A percentile compares a stretch with the other conserved stretches of the same genome.
Evolutionary conservation across 2,329 filamentous ascomycete genomes (phyloP).

Genomic region (Albifimbria verrucaria): DNA sequence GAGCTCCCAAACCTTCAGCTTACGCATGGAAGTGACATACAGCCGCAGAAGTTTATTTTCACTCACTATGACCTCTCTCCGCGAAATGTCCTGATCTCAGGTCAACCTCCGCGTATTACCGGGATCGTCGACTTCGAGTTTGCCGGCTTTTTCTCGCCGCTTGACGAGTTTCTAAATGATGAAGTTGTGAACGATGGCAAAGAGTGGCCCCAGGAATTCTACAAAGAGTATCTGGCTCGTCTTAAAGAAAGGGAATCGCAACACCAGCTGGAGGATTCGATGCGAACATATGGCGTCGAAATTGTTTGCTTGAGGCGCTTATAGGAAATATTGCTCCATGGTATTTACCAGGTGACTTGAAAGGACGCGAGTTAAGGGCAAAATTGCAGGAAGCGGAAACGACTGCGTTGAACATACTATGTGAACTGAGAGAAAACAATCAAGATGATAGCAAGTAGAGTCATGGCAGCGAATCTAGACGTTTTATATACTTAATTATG

Average conservation of each 20-base stretch:
- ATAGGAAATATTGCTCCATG: slow-evolving; percentile 9
- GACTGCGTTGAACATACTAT: neutral
- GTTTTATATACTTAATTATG: no score
- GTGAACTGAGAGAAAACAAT: neutral
- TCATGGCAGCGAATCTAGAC: no score
- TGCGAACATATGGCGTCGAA: slow-evolving; percentile 4
- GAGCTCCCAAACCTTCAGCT: neutral
- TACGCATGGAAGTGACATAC: neutral
- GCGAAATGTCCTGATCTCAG: slow-evolving; percentile 15
- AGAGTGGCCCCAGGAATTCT: slow-evolving; percentile 10
- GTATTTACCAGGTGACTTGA: slow-evolving; percentile 8
- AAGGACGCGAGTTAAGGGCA: neutral
- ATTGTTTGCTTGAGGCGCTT: slow-evolving; percentile 3
- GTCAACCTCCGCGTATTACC: slow-evolving; percentile 10
- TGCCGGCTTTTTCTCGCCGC: slow-evolving; percentile 16
- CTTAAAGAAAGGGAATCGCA: slow-evolving; percentile 4
- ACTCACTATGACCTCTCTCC: slow-evolving; percentile 19
- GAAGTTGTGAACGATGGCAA: slow-evolving; percentile 4
- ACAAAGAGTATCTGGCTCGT: slow-evolving; percentile 8
- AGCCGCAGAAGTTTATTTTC: slow-evolving; percentile 8
- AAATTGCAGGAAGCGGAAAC: neutral
- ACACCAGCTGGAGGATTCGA: slow-evolving; percentile 4
- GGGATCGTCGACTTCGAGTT: slow-evolving; percentile 21
- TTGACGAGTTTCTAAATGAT: slow-evolving; percentile 16
- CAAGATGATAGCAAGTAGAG: no score